Evolutionary conservation across 2,329 filamentous ascomycete genomes (phyloP), one percentile per base, ranked within the genome.

Genomic region (Sordariomycetes sp.): DNA sequence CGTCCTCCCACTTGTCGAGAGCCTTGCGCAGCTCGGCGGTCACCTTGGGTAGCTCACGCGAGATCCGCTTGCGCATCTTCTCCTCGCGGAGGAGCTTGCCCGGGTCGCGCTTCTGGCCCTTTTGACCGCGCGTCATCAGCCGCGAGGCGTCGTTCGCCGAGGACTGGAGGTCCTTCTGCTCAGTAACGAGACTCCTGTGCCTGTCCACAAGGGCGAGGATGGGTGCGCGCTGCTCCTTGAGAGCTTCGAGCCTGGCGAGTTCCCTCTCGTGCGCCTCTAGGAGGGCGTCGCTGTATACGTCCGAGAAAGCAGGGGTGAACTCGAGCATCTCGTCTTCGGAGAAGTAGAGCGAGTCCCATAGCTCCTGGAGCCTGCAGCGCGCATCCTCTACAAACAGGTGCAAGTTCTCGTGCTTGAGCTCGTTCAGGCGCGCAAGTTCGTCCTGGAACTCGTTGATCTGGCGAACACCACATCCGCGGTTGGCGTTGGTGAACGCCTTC

Each of bases 251-350:
- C 24, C 92, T 84, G 7, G 78, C 76, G 62, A 99, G 92, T 68
- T 99, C 95, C 22, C 87, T 86, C 75, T 99, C 94, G 67, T 99
- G 95, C 0, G 94, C 92, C 63, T 96, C 92, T 0, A 99, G 82
- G 11, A 99, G 80, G 4, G 94, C 94, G 70, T 99, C 94, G 65
- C 91, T 97, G 73, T 95, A 97, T 22, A 97, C 93, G 68, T 97
- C 94, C 12, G 91, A 96, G 70, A 97, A 97, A 50, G 92, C 94
- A 0, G 95, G 94, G 0, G 92, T 94, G 65, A 99, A 99, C 64
- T 97, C 92, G 59, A 97, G 83, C 92, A 97, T 97, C 74, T 99
- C 94, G 67, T 99, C 94, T 69, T 99, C 94, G 0, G 90, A 96
- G 68, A 95, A 92, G 75, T 94, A 97, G 1, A 99, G 76, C 0